These are phyloP conservation scores for Cytospora paraplurivora DNA, from an alignment of 2,329 filamentous ascomycete species.

Conservation along the genomic window DNA sequence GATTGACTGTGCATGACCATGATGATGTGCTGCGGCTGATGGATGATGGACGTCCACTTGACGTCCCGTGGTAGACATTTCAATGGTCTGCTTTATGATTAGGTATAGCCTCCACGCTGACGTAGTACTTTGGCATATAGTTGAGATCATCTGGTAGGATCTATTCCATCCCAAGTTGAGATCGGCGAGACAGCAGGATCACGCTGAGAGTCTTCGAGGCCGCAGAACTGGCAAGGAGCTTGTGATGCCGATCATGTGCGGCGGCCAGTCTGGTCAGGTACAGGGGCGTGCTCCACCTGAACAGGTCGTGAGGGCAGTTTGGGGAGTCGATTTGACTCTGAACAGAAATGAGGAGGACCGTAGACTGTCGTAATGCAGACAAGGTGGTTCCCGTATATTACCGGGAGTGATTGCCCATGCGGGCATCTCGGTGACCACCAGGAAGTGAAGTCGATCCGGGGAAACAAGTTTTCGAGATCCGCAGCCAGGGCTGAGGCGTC, in stretches of 20 bases:
- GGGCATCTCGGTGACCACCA: neutral
- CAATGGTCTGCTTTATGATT: neutral
- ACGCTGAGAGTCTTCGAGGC: neutral
- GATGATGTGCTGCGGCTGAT: neutral
- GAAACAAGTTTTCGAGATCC: constrained; percentile 3
- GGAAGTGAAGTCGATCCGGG: constrained; percentile 2
- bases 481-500: neutral
- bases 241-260: neutral
- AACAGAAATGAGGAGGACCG: neutral
- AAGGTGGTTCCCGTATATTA: neutral
- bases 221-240: neutral
- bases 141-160: neutral
- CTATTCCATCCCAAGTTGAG: neutral
- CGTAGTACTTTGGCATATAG: neutral
- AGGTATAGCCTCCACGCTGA: neutral
- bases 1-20: neutral
- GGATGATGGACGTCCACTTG: too few species aligned
- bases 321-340: neutral
- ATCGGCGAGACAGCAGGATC: neutral
- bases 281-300: neutral
- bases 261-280: neutral
- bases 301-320: neutral
- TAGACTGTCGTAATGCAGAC: neutral
- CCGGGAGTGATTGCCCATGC: neutral
- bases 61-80: neutral